phyloP scores from a whole-genome alignment of 2,329 filamentous ascomycete species.

The Calonectria leucothoes region DNA sequence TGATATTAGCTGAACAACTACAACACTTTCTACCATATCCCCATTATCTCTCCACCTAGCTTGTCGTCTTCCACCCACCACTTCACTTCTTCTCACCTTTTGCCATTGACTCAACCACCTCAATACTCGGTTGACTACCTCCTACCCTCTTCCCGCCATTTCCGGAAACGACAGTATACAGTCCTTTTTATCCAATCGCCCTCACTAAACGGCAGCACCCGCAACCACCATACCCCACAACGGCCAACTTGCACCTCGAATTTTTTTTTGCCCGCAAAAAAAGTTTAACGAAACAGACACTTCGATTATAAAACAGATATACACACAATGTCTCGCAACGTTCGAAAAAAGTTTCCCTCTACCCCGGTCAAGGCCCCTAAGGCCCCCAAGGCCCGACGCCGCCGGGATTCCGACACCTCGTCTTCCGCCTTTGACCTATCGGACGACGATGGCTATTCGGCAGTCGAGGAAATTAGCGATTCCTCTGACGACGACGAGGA shows the following conservation, averaged over 20 bases:
- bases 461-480: constrained; percentile 83
- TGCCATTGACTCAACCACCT: not conserved
- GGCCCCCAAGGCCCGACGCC: constrained; percentile 52
- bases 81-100: not conserved
- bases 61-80: not conserved
- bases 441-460: constrained; percentile 80
- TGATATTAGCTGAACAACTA: constrained; percentile 15
- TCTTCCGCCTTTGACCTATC: constrained; percentile 70
- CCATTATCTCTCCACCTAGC: not conserved
- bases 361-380: constrained; percentile 57
- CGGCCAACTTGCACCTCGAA: not conserved
- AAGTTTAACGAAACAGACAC: constrained; percentile 4
- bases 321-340: constrained; percentile 63
- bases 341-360: constrained; percentile 59
- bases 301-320: not conserved
- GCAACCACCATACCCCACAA: not conserved
- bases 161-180: constrained; percentile 2
- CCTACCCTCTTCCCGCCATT: not conserved
- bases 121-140: not conserved
- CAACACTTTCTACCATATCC: constrained; percentile 16
- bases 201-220: not conserved
- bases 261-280: not conserved
- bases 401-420: constrained; percentile 63
- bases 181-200: not conserved
- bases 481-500: constrained; percentile 83